Percentiles rank a stretch among this genome's conserved stretches.
Evolutionary conservation across 2,329 filamentous ascomycete species (phyloP).

Genomic region (Remersonia thermophila): DNA sequence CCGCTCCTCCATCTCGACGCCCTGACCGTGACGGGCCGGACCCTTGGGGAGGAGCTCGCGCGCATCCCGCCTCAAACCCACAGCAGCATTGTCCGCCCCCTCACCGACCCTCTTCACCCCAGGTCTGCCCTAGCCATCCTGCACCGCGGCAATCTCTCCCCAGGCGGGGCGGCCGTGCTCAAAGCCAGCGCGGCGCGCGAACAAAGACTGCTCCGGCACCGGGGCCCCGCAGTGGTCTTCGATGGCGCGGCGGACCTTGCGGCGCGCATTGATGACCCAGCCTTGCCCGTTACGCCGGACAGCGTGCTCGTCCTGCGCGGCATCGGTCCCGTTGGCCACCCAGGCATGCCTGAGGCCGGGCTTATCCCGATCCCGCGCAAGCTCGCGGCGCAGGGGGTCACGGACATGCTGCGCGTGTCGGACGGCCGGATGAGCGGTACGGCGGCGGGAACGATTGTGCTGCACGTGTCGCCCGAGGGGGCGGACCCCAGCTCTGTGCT

Average conservation of each 20-base stretch:
- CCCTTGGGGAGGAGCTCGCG: slow-evolving; percentile 66
- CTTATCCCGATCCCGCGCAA: slow-evolving; percentile 58
- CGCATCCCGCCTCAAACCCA: slow-evolving; percentile 38
- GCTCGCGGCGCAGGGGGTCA: slow-evolving; percentile 59
- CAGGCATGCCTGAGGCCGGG: slow-evolving; percentile 83
- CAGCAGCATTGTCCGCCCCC: slow-evolving; percentile 47
- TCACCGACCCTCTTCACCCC: slow-evolving; percentile 53
- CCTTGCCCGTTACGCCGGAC: slow-evolving; percentile 47
- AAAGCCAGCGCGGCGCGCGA: slow-evolving; percentile 85
- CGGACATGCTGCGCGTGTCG: slow-evolving; percentile 72
- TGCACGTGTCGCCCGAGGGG: slow-evolving; percentile 79
- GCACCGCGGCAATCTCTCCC: slow-evolving; percentile 63
- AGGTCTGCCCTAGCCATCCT: slow-evolving; percentile 74
- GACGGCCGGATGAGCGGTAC: slow-evolving; percentile 83
- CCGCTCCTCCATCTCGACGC: slow-evolving; percentile 67
- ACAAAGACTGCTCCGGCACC: slow-evolving; percentile 38
- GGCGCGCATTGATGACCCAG: slow-evolving; percentile 41
- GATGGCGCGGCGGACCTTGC: slow-evolving; percentile 65
- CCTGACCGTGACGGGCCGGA: slow-evolving; percentile 72
- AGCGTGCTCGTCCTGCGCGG: slow-evolving; percentile 72
- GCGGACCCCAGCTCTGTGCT: slow-evolving; percentile 64
- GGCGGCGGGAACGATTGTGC: slow-evolving; percentile 77
- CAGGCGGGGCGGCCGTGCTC: slow-evolving; percentile 62
- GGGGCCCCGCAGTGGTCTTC: slow-evolving; percentile 49
- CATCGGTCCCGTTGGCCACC: slow-evolving; percentile 80